These are phyloP conservation scores for Penicillium egyptiacum DNA, from an alignment of 495 filamentous ascomycete species.

Conservation along the genomic window DNA sequence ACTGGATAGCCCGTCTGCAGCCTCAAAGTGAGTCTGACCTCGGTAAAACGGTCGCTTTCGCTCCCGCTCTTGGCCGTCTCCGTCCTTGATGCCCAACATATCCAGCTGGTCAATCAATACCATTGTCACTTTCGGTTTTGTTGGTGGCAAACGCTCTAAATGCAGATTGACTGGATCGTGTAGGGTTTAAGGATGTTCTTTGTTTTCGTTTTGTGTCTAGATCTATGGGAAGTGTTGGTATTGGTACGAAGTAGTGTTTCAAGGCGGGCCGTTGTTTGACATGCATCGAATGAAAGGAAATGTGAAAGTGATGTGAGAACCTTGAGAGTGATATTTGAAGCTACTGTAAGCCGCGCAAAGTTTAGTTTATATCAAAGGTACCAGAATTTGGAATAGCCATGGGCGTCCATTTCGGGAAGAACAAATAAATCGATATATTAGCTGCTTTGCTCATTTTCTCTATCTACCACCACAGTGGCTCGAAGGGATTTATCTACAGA, in stretches of 20 bases:
- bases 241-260: not conserved
- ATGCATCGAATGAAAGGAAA: not conserved
- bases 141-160: not conserved
- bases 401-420: too few species aligned
- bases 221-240: not conserved
- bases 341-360: not conserved
- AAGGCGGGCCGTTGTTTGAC: too few species aligned
- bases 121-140: not conserved
- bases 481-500: not conserved
- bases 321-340: not conserved
- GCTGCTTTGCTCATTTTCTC: not conserved
- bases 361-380: not conserved
- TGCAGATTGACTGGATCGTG: not conserved
- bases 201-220: not conserved
- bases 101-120: not conserved
- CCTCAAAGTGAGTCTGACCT: not conserved
- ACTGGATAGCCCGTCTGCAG: not conserved
- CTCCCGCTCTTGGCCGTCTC: not conserved
- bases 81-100: not conserved
- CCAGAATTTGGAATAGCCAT: not conserved
- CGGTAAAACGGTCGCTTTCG: not conserved
- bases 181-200: not conserved
- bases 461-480: not conserved
- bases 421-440: too few species aligned
- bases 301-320: not conserved